These are phyloP conservation scores for Neurospora sp. DNA, from an alignment of 2,329 filamentous ascomycete species.

Conservation along the genomic window DNA sequence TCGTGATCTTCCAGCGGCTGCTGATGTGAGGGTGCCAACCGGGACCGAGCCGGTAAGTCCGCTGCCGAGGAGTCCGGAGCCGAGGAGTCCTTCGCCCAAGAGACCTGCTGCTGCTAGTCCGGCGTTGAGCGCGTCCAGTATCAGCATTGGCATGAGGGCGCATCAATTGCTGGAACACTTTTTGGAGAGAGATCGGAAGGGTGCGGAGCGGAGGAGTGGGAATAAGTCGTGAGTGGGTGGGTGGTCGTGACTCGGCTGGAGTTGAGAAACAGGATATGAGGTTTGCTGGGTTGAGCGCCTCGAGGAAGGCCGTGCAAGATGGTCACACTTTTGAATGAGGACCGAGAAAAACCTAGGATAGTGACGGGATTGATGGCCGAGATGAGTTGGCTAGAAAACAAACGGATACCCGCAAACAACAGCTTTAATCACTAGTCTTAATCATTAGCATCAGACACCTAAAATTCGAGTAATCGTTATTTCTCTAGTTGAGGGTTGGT, in stretches of 20 bases:
- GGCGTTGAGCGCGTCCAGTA: neutral
- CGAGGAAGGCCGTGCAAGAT: too few relatives aligned
- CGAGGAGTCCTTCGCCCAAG: neutral
- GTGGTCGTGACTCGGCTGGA: neutral
- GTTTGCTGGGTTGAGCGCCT: too few relatives aligned
- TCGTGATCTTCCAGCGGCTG: neutral
- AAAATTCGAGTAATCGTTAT: neutral
- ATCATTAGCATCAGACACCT: neutral
- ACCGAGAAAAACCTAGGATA: neutral
- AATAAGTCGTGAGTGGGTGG: neutral
- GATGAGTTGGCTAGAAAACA: neutral
- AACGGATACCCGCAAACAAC: neutral
- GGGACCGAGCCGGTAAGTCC: neutral
- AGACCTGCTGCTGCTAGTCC: neutral
- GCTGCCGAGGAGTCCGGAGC: neutral
- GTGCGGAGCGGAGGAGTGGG: neutral
- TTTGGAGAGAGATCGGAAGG: conserved; percentile 9
- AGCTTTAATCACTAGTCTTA: neutral
- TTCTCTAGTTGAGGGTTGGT: neutral
- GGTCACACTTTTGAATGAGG: too few relatives aligned
- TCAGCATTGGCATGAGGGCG: conserved; percentile 1
- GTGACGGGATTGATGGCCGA: neutral
- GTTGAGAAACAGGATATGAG: too few relatives aligned
- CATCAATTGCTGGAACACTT: conserved; percentile 12
- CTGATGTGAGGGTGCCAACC: neutral